These are phyloP conservation scores for Acer campestre DNA, from an alignment of 345 rosid genomes.

Conservation along the genomic window DNA sequence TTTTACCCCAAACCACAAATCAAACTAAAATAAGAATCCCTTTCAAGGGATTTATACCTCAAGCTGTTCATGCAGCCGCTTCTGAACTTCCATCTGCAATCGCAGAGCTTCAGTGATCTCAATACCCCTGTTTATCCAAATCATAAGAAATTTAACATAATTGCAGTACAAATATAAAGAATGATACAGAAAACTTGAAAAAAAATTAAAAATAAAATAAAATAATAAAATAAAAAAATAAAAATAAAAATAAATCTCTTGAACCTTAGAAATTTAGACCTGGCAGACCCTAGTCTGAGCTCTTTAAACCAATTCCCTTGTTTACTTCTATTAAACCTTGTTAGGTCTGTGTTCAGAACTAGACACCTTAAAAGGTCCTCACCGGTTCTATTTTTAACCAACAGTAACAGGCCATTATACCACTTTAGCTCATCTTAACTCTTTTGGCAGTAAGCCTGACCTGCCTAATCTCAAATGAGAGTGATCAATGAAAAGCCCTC, in stretches of 20 bases:
- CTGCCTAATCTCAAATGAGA: not conserved
- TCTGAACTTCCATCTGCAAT: slow-evolving; percentile 92
- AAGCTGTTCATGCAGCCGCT: slow-evolving; percentile 88
- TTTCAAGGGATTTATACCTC: slow-evolving; percentile 62
- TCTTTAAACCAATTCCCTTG: not conserved
- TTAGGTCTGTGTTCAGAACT: too few relatives aligned
- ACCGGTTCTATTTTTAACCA: not conserved
- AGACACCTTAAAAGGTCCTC: not conserved
- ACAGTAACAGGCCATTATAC: not conserved
- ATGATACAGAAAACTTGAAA: not conserved
- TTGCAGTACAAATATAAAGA: slow-evolving; percentile 2
- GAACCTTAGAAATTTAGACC: not conserved
- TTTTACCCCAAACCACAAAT: not conserved
- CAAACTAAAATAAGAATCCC: slow-evolving; percentile 3
- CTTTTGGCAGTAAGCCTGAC: not conserved
- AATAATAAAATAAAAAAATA: too few relatives aligned
- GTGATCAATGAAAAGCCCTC: not conserved
- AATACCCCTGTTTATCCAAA: slow-evolving; percentile 52
- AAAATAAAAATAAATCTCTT: too few relatives aligned
- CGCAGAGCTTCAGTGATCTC: slow-evolving; percentile 85
- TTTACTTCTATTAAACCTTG: not conserved
- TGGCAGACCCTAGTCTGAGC: not conserved
- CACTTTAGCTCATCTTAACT: too few relatives aligned
- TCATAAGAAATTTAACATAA: not conserved
- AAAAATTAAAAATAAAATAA: too few relatives aligned